phyloP scores from a whole-genome alignment of 805 yeast species.

The Cyberlindnera bimundalis region DNA sequence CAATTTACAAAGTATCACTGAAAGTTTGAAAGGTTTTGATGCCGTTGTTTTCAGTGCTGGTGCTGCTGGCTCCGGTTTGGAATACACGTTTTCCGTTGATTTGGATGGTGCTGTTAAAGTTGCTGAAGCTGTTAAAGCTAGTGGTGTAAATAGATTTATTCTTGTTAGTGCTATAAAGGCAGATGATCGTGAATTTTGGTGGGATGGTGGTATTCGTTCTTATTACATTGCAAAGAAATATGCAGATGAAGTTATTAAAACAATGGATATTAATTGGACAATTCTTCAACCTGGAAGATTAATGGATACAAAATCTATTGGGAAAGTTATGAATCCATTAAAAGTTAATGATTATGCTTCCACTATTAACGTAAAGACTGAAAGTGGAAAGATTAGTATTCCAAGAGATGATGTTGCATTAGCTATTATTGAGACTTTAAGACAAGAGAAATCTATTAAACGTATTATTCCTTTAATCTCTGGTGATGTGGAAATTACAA shows the following conservation, averaged over 20 bases:
- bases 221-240: slow-evolving; percentile 61
- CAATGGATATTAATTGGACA: slow-evolving; percentile 42
- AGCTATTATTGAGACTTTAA: slow-evolving; percentile 37
- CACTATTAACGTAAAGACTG: neutral
- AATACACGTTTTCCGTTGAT: slow-evolving; percentile 48
- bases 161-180: slow-evolving; percentile 57
- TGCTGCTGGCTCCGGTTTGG: slow-evolving; percentile 53
- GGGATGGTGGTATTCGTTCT: slow-evolving; percentile 36
- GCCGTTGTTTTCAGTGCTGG: slow-evolving; percentile 63
- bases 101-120: slow-evolving; percentile 58
- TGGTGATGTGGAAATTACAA: slow-evolving; percentile 34
- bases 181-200: slow-evolving; percentile 45
- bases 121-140: slow-evolving; percentile 49
- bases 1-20: slow-evolving; percentile 33
- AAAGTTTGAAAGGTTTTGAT: slow-evolving; percentile 43
- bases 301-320: slow-evolving; percentile 39
- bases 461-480: slow-evolving; percentile 42
- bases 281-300: slow-evolving; percentile 53
- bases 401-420: slow-evolving; percentile 56
- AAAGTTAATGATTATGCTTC: slow-evolving; percentile 17
- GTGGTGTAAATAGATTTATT: slow-evolving; percentile 42
- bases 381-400: slow-evolving; percentile 8
- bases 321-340: slow-evolving; percentile 37
- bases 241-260: slow-evolving; percentile 49
- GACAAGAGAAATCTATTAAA: slow-evolving; percentile 35